A percentile compares a stretch with the other conserved stretches of the same genome.
These are phyloP conservation scores for Fusarium foetens DNA, from an alignment of 2,329 filamentous ascomycete species.

Conservation along the genomic window DNA sequence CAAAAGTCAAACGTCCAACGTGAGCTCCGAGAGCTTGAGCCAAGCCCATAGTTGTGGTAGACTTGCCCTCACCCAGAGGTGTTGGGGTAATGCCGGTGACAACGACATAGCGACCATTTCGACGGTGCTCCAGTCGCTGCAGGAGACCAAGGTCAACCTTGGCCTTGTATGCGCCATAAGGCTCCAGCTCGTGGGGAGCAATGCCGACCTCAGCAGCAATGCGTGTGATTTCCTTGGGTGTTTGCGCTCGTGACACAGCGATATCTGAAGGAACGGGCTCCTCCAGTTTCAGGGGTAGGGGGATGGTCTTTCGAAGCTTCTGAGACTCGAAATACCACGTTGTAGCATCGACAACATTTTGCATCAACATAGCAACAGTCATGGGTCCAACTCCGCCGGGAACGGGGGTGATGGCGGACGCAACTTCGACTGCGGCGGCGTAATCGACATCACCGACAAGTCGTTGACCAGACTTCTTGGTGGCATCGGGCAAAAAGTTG, in stretches of 20 bases:
- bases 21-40: conserved; percentile 93
- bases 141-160: conserved; percentile 89
- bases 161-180: conserved; percentile 94
- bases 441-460: conserved; percentile 97
- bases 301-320: conserved; percentile 80
- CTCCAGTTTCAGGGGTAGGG: conserved; percentile 83
- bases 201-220: conserved; percentile 90
- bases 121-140: conserved; percentile 85
- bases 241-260: conserved; percentile 86
- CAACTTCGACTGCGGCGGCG: conserved; percentile 83
- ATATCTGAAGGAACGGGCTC: conserved; percentile 95
- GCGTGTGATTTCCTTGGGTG: conserved; percentile 89
- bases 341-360: conserved; percentile 92
- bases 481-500: conserved; percentile 89
- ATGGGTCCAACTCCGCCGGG: conserved; percentile 97
- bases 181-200: conserved; percentile 87
- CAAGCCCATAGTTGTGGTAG: conserved; percentile 95
- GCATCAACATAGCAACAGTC: conserved; percentile 97
- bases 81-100: conserved; percentile 97
- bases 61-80: conserved; percentile 96
- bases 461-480: conserved; percentile 91
- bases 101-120: conserved; percentile 89
- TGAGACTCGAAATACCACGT: conserved; percentile 83
- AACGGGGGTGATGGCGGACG: conserved; percentile 93
- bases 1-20: conserved; percentile 87